Evolutionary conservation across 2,329 filamentous ascomycete genomes (phyloP).

Genomic region (Thermothelomyces thermophilus): DNA sequence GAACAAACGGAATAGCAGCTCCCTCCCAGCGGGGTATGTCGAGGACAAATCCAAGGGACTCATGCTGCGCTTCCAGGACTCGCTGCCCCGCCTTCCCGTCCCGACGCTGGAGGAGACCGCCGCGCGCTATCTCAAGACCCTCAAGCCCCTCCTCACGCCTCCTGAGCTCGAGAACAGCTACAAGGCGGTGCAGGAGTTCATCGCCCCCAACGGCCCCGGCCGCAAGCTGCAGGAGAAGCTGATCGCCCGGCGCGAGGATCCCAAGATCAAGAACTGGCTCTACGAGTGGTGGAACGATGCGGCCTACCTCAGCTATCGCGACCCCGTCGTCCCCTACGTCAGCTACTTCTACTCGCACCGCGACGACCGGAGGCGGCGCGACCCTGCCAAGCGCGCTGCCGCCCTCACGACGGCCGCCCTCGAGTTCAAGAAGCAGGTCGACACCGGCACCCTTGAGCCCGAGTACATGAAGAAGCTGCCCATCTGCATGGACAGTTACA

Average conservation of each 20-base stretch:
- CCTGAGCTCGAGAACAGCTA: slow-evolving; percentile 66
- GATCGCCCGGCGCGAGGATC: slow-evolving; percentile 68
- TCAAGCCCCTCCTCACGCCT: slow-evolving; percentile 65
- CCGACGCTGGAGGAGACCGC: slow-evolving; percentile 78
- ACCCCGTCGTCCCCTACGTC: slow-evolving; percentile 94
- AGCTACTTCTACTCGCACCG: slow-evolving; percentile 99
- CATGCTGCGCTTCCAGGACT: slow-evolving; percentile 81
- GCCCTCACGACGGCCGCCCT: slow-evolving; percentile 79
- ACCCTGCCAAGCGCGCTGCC: slow-evolving; percentile 88
- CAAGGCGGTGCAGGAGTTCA: slow-evolving; percentile 80
- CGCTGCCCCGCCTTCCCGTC: slow-evolving; percentile 72
- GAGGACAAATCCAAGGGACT: slow-evolving; percentile 73
- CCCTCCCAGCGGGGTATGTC: slow-evolving; percentile 59
- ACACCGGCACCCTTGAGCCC: slow-evolving; percentile 74
- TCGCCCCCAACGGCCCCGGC: slow-evolving; percentile 78
- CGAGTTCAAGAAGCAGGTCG: slow-evolving; percentile 92
- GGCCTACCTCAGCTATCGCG: slow-evolving; percentile 87
- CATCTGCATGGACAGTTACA: slow-evolving; percentile 96
- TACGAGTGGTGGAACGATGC: slow-evolving; percentile 97
- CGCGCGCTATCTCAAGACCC: slow-evolving; percentile 70
- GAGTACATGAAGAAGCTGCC: slow-evolving; percentile 98
- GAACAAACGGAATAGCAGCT: slow-evolving; percentile 50
- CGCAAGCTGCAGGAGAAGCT: slow-evolving; percentile 83
- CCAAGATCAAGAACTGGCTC: slow-evolving; percentile 86
- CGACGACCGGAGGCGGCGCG: slow-evolving; percentile 79